Conservation (phyloP, 176 grass and related monocot species). For the Musa itinerans region DNA sequence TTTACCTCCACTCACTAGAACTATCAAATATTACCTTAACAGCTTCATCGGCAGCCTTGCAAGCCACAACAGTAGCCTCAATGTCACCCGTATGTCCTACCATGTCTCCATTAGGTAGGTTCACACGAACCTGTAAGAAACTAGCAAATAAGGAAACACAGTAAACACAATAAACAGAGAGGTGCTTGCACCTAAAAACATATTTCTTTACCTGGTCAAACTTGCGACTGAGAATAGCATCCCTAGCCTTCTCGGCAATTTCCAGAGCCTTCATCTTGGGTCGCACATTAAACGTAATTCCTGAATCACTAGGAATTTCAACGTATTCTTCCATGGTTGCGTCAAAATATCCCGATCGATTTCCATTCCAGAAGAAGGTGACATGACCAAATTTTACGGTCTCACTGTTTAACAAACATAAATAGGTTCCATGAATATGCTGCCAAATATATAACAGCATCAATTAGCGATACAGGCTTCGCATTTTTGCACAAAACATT, state of each 20-base stretch:
- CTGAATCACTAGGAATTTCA: conserved; percentile 84
- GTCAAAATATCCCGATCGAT: conserved; percentile 96
- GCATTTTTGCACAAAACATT: no score
- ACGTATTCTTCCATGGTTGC: conserved; percentile 77
- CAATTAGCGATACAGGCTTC: background rate
- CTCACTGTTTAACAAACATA: conserved; percentile 46
- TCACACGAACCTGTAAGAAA: conserved; percentile 75
- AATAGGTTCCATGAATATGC: background rate
- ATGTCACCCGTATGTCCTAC: conserved; percentile 99
- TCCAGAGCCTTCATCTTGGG: conserved; percentile 94
- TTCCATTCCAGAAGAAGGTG: conserved; percentile 99
- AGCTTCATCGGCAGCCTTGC: conserved; percentile 87
- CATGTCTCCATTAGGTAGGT: conserved; percentile 95
- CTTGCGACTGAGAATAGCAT: conserved; percentile 77
- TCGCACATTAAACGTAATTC: conserved; percentile 95
- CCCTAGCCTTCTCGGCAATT: conserved; percentile 81
- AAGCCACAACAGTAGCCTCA: conserved; percentile 86
- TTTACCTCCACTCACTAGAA: background rate
- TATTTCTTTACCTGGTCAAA: conserved; percentile 73
- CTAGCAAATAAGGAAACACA: background rate
- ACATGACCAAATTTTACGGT: conserved; percentile 98
- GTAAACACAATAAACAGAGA: conserved; percentile 1
- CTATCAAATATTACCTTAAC: conserved; percentile 58
- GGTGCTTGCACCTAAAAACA: background rate
- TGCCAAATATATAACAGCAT: background rate